Conservation (phyloP, 1,139 yeast genomes). For the Hemisphaericaspora xylofermentans region DNA sequence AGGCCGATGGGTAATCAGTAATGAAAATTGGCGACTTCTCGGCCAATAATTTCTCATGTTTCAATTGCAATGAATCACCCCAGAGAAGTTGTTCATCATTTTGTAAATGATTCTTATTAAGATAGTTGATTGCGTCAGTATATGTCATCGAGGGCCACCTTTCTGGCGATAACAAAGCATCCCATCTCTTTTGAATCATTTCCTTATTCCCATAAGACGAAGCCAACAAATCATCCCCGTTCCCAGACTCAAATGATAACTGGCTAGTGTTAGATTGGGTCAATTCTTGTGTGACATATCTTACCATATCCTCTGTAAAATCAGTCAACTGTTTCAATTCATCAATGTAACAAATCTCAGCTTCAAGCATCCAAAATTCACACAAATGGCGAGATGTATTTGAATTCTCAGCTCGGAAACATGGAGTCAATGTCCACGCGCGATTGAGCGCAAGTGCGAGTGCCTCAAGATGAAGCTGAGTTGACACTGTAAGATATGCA, state of each 20-base stretch:
- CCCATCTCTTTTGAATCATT: slow-evolving; percentile 37
- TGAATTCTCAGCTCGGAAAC: slow-evolving; percentile 91
- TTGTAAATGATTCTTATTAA: slow-evolving; percentile 24
- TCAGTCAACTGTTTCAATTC: slow-evolving; percentile 58
- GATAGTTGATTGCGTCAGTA: slow-evolving; percentile 61
- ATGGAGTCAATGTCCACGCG: slow-evolving; percentile 89
- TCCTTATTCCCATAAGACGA: slow-evolving; percentile 35
- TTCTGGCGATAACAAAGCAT: slow-evolving; percentile 22
- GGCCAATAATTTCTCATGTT: slow-evolving; percentile 91
- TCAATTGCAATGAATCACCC: slow-evolving; percentile 78
- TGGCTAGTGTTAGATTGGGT: slow-evolving; percentile 3
- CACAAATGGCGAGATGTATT: slow-evolving; percentile 89
- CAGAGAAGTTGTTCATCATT: slow-evolving; percentile 31
- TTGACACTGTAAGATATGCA: slow-evolving; percentile 81
- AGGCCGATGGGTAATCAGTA: slow-evolving; percentile 76
- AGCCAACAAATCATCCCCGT: slow-evolving; percentile 42
- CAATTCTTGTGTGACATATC: slow-evolving; percentile 46
- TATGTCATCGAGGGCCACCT: slow-evolving; percentile 78
- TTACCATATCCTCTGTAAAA: slow-evolving; percentile 70
- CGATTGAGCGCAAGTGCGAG: slow-evolving; percentile 70
- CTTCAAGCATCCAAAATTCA: slow-evolving; percentile 98
- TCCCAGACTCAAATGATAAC: slow-evolving; percentile 16
- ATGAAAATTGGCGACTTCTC: slow-evolving; percentile 81
- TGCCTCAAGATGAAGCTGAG: slow-evolving; percentile 88
- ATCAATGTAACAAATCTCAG: slow-evolving; percentile 72